Percentiles rank a stretch among this genome's conserved stretches.
Evolutionary conservation across 2,329 filamentous ascomycete genomes (phyloP).

Genomic region (Fusarium graminum): DNA sequence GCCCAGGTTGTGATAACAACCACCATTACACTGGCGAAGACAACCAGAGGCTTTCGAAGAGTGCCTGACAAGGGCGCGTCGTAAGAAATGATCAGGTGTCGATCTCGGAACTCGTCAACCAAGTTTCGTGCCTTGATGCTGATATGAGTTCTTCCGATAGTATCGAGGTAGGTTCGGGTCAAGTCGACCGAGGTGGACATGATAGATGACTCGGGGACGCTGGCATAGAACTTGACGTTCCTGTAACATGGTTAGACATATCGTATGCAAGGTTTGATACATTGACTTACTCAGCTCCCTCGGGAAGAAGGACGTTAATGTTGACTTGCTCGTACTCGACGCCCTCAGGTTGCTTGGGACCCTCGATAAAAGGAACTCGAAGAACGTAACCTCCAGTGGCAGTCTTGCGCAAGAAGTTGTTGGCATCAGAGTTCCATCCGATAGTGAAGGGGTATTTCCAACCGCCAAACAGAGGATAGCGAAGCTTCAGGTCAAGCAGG

Average conservation of each 20-base stretch:
- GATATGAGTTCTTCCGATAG: conserved; percentile 85
- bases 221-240: conserved; percentile 82
- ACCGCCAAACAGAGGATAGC: conserved; percentile 95
- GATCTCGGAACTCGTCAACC: conserved; percentile 89
- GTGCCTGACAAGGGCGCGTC: conserved; percentile 81
- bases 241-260: conserved; percentile 64
- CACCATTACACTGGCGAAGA: conserved; percentile 79
- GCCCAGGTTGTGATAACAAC: conserved; percentile 82
- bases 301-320: conserved; percentile 87
- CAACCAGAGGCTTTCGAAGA: conserved; percentile 87
- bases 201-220: conserved; percentile 74
- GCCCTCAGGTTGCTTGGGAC: conserved; percentile 87
- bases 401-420: conserved; percentile 78
- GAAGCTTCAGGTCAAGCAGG: conserved; percentile 89
- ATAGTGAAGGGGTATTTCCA: conserved; percentile 99
- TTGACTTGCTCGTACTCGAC: conserved; percentile 86
- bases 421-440: conserved; percentile 92
- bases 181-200: conserved; percentile 69
- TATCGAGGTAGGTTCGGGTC: conserved; percentile 95
- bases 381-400: conserved; percentile 81
- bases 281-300: conserved; percentile 82
- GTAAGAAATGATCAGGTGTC: conserved; percentile 87
- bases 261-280: background rate
- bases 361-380: conserved; percentile 93
- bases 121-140: conserved; percentile 86